These are phyloP conservation scores for Hyaloscypha variabilis DNA, from an alignment of 495 filamentous ascomycete species.

Conservation along the genomic window DNA sequence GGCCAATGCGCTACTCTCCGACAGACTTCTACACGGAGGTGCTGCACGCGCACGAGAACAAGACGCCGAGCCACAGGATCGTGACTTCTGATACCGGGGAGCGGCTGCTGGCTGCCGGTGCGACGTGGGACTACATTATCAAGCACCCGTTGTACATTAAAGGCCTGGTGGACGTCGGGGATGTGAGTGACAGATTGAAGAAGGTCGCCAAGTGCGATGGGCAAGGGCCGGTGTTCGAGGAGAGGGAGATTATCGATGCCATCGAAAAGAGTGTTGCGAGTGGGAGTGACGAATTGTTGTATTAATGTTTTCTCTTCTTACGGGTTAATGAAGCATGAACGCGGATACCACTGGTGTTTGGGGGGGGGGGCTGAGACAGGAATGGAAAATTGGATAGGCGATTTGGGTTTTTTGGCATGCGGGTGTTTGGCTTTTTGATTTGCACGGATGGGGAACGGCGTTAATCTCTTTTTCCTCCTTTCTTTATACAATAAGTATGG, in stretches of 20 bases:
- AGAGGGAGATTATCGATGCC: constrained; percentile 68
- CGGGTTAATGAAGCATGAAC: neutral
- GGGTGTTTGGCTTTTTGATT: constrained; percentile 9
- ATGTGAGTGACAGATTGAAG: constrained; percentile 77
- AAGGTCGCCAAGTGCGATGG: constrained; percentile 84
- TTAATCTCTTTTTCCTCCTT: neutral
- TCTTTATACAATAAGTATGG: neutral
- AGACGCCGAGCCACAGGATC: constrained; percentile 68
- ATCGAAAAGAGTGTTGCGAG: constrained; percentile 77
- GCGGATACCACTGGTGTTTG: constrained; percentile 7
- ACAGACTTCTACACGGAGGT: constrained; percentile 67
- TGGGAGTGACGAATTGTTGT: constrained; percentile 76
- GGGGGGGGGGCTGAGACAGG: neutral
- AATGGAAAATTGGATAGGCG: constrained; percentile 1
- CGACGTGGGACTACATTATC: constrained; percentile 92
- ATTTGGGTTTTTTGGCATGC: neutral
- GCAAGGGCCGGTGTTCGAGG: constrained; percentile 86
- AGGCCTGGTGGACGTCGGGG: constrained; percentile 82
- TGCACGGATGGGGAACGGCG: neutral
- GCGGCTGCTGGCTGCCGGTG: constrained; percentile 73
- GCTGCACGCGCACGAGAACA: constrained; percentile 57
- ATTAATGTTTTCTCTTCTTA: constrained; percentile 28
- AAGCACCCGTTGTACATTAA: constrained; percentile 75
- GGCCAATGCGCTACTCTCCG: constrained; percentile 74
- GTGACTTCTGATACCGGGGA: constrained; percentile 71